Evolutionary conservation across 2,329 filamentous ascomycete genomes (phyloP).

Genomic region (Plectosphaerella sp.): DNA sequence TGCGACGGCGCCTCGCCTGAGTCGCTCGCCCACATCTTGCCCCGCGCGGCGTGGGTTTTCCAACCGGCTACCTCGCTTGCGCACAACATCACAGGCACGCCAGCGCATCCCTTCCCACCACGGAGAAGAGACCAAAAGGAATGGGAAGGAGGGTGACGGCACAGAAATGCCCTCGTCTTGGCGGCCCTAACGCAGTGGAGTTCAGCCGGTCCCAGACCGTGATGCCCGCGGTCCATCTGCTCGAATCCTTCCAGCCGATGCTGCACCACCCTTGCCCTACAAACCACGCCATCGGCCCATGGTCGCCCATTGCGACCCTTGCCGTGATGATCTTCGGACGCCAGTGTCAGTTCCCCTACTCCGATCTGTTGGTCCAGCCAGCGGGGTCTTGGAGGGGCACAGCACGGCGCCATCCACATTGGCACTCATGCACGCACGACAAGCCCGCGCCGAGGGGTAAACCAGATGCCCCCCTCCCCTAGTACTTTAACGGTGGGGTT

Average conservation of each 20-base stretch:
- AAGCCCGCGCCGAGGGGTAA: not conserved
- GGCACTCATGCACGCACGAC: not conserved
- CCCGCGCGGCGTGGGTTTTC: too few relatives aligned
- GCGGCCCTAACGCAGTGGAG: too few relatives aligned
- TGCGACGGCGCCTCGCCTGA: too few relatives aligned
- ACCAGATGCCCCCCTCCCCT: not conserved
- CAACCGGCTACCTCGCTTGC: too few relatives aligned
- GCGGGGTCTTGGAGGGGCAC: not conserved
- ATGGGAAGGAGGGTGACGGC: too few relatives aligned
- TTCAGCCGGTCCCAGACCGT: not conserved
- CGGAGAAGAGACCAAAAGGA: too few relatives aligned
- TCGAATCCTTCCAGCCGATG: not conserved
- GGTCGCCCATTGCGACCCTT: not conserved
- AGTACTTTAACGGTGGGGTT: not conserved
- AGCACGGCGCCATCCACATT: not conserved
- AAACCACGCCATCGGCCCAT: not conserved
- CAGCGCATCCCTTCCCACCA: too few relatives aligned
- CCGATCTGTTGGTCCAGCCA: not conserved
- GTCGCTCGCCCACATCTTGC: too few relatives aligned
- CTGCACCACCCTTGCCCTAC: not conserved
- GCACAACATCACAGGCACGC: too few relatives aligned
- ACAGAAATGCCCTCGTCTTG: too few relatives aligned
- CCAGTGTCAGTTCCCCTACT: not conserved
- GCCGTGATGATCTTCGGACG: not conserved
- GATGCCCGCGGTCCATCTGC: not conserved